phyloP scores from a whole-genome alignment of 495 filamentous ascomycete genomes.

The Tirmania nivea region DNA sequence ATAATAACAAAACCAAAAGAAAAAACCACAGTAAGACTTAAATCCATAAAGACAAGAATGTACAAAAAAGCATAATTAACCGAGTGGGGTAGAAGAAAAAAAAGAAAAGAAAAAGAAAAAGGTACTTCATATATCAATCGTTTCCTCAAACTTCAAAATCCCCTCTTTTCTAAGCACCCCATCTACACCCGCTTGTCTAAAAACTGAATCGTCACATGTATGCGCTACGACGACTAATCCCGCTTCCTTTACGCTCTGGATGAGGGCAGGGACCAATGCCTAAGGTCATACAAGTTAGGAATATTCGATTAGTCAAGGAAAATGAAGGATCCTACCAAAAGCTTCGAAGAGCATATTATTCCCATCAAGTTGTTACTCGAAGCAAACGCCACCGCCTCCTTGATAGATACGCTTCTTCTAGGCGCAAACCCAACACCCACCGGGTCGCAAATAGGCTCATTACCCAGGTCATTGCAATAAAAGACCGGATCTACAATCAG shows the following conservation, averaged over 20 bases:
- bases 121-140: conserved; percentile 57
- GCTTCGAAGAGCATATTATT: conserved; percentile 61
- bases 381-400: conserved; percentile 82
- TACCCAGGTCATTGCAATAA: conserved; percentile 75
- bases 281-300: conserved; percentile 18
- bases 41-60: neutral
- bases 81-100: too few species aligned
- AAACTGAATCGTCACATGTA: conserved; percentile 27
- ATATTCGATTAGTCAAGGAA: conserved; percentile 1
- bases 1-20: conserved; percentile 1
- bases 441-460: conserved; percentile 15
- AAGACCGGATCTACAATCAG: conserved; percentile 56
- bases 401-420: conserved; percentile 56
- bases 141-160: conserved; percentile 77
- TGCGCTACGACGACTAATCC: conserved; percentile 87
- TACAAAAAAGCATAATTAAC: too few species aligned
- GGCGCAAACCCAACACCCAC: conserved; percentile 21
- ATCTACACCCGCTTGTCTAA: conserved; percentile 44
- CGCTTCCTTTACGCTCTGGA: conserved; percentile 81
- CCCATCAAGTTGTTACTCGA: conserved; percentile 98
- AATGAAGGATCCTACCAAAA: conserved; percentile 38
- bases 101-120: too few species aligned
- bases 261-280: conserved; percentile 80
- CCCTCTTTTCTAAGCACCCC: conserved; percentile 68
- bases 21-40: conserved; percentile 1